phyloP scores from a whole-genome alignment of 345 rosid genomes.

The Eucalyptus albens region DNA sequence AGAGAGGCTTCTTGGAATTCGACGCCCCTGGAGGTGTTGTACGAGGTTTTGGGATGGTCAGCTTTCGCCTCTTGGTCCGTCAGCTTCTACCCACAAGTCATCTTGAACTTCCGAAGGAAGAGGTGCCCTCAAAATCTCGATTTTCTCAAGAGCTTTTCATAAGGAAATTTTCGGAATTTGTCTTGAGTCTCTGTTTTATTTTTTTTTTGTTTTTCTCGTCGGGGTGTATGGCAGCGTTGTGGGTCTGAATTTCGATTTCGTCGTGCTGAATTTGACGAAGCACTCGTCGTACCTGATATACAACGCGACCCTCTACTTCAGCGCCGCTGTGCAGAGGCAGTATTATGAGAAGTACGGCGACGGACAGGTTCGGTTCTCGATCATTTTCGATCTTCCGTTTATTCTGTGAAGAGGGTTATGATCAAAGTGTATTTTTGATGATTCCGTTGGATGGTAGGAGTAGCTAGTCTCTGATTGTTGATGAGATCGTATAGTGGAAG shows the following conservation, averaged over 20 bases:
- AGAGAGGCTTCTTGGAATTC: conserved; percentile 67
- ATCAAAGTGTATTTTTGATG: neutral
- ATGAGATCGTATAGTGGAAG: neutral
- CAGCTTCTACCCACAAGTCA: conserved; percentile 81
- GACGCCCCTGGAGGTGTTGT: conserved; percentile 46
- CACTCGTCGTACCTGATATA: conserved; percentile 91
- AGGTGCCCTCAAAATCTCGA: conserved; percentile 8
- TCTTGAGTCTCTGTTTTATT: neutral
- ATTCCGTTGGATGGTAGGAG: neutral
- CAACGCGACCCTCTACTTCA: conserved; percentile 82
- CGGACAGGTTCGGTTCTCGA: conserved; percentile 15
- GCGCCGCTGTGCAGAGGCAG: conserved; percentile 63
- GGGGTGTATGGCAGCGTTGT: conserved; percentile 38
- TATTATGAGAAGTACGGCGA: conserved; percentile 64
- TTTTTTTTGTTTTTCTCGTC: neutral
- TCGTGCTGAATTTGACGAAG: conserved; percentile 80
- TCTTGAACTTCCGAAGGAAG: conserved; percentile 71
- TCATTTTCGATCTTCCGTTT: neutral
- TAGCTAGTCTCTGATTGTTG: neutral
- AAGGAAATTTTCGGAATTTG: neutral
- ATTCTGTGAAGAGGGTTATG: neutral
- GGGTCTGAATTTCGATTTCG: conserved; percentile 93
- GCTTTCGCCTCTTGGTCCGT: conserved; percentile 75
- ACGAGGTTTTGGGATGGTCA: conserved; percentile 63
- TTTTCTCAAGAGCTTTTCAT: neutral